Evolutionary conservation across 805 yeast genomes (phyloP), one percentile per base, ranked within the genome.

Genomic region (baker's yeast (Saccharomyces cerevisiae)): DNA sequence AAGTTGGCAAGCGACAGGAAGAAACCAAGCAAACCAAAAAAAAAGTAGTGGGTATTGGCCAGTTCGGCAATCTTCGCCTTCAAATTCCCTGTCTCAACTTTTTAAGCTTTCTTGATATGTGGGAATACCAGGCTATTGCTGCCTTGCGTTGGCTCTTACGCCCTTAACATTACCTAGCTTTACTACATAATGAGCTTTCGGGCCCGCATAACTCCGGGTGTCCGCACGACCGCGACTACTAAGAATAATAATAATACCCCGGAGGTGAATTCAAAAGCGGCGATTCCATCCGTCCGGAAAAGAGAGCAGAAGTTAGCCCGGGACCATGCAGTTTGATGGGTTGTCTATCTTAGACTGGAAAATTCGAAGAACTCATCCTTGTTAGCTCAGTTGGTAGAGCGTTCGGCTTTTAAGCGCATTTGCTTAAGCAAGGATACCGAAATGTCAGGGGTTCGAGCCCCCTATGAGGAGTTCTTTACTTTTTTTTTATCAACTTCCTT

Each of bases 361-460:
- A 31, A 4, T 36, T n/a, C 9, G 43, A 56, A 66, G 72, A 71
- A 71, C 76, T 72, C 74, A 67, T 72, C 76, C 76, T 71, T 72
- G 76, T 72, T 79, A 79, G 83, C 82, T 79, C 83, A 79, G 82
- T 79, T 79, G 83, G 82, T 79, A 79, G 82, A 79, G 82, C 82
- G 82, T 78, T 79, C 82, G 82, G 81, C 83, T 79, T 79, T 79
- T 79, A 79, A 71, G 76, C 71, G 62, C 53, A 51, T 53, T 48
- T 58, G 65, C 62, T 70, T 63, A 61, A 55, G 68, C 71, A 69
- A 70, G 71, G 72, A 70, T 58, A 72, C 74, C 76, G 75, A 73
- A 73, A 73, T 73, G 77, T 73, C 77, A 73, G 76, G 76, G 76
- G 76, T 73, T 73, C 76, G 77, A 73, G 75, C 76, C 76, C 77